Conservation (phyloP, 768 basidiomycete species). For the Leccinum sublutescens region DNA sequence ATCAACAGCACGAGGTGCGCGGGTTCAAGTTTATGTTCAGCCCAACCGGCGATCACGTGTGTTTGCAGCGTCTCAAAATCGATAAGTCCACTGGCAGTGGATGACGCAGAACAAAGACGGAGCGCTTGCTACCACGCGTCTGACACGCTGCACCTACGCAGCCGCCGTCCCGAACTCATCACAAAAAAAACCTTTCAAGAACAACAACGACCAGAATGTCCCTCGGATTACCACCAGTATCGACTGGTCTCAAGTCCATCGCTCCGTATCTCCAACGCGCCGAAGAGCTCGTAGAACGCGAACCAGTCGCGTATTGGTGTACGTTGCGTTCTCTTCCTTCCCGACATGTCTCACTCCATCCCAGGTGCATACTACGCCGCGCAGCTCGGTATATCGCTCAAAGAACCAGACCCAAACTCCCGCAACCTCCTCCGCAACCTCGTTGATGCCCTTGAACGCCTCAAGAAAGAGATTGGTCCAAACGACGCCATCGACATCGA, state of each 20-base stretch:
- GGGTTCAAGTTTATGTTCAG: no score
- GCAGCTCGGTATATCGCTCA: conserved; percentile 77
- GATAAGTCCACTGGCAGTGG: no score
- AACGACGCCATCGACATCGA: conserved; percentile 85
- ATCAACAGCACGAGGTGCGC: no score
- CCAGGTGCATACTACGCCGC: conserved; percentile 90
- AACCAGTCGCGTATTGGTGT: conserved; percentile 98
- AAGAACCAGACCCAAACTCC: conserved; percentile 61
- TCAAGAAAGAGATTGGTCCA: conserved; percentile 72
- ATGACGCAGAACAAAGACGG: conserved; percentile 1
- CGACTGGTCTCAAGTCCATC: conserved; percentile 62
- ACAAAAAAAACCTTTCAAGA: neutral
- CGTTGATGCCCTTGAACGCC: conserved; percentile 72
- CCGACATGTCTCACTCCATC: neutral
- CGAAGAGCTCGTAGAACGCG: conserved; percentile 76
- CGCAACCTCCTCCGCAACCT: conserved; percentile 70
- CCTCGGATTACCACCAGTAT: conserved; percentile 59
- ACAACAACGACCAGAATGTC: conserved; percentile 21
- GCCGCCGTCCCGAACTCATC: neutral
- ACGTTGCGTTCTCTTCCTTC: conserved; percentile 31
- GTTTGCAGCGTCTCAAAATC: no score
- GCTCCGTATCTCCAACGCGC: conserved; percentile 86
- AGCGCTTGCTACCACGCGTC: conserved; percentile 10
- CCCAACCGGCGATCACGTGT: no score
- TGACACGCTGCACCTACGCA: conserved; percentile 4